Conservation (phyloP, 768 basidiomycete species). For the Trametes cinnabarina region DNA sequence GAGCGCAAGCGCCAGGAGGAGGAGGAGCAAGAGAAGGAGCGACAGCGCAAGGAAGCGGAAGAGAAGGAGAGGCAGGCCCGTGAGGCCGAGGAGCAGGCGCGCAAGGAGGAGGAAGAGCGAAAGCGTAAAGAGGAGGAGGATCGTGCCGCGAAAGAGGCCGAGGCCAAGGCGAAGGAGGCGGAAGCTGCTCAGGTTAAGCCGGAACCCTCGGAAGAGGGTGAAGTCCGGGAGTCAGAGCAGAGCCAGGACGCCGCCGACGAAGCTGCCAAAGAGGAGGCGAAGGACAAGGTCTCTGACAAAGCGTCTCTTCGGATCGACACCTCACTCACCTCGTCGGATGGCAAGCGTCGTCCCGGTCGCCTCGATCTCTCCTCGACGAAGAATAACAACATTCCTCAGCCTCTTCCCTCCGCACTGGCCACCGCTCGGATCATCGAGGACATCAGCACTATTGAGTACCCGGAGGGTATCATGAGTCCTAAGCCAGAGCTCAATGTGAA, state of each 20-base stretch:
- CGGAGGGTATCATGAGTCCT: slow-evolving; percentile 80
- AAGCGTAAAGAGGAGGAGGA: slow-evolving; percentile 42
- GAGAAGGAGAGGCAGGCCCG: slow-evolving; percentile 45
- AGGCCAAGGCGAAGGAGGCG: slow-evolving; percentile 37
- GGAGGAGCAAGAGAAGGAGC: slow-evolving; percentile 39
- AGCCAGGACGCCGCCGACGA: slow-evolving; percentile 9
- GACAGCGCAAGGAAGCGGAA: slow-evolving; percentile 40
- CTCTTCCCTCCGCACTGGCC: slow-evolving; percentile 66
- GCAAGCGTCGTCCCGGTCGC: slow-evolving; percentile 64
- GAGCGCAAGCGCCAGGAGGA: slow-evolving; percentile 35
- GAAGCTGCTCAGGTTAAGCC: slow-evolving; percentile 29
- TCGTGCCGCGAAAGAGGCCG: slow-evolving; percentile 33
- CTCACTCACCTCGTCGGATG: slow-evolving; percentile 40
- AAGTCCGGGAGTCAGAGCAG: slow-evolving; percentile 45
- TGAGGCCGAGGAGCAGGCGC: slow-evolving; percentile 36
- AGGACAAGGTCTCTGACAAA: slow-evolving; percentile 45
- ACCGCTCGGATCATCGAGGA: slow-evolving; percentile 87
- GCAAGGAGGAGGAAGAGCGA: slow-evolving; percentile 36
- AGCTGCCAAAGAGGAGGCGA: slow-evolving; percentile 35
- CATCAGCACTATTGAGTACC: slow-evolving; percentile 74
- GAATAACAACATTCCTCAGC: slow-evolving; percentile 38
- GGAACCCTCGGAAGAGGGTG: slow-evolving; percentile 44
- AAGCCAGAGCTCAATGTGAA: slow-evolving; percentile 80
- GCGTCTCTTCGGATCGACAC: slow-evolving; percentile 69
- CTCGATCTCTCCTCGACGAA: slow-evolving; percentile 64